A percentile compares a stretch with the other conserved stretches of the same genome.
phyloP scores from a whole-genome alignment of 2,329 filamentous ascomycete genomes.

The Macroventuria anomochaeta region DNA sequence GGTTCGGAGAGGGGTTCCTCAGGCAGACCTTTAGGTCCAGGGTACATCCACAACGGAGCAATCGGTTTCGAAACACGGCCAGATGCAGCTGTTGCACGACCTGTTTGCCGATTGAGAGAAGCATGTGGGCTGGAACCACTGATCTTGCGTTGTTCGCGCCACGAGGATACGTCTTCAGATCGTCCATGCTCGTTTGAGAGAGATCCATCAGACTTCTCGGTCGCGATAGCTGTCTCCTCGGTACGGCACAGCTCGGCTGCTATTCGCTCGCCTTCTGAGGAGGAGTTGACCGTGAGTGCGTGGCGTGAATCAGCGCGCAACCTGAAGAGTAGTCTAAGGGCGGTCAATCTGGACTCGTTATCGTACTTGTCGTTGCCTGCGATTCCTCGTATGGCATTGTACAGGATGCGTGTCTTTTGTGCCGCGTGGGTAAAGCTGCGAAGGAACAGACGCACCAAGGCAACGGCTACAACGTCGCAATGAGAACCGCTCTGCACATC shows the following conservation, averaged over 20 bases:
- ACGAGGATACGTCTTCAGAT: constrained; percentile 39
- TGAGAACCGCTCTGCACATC: constrained; percentile 54
- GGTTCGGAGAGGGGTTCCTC: constrained; percentile 58
- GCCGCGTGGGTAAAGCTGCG: constrained; percentile 71
- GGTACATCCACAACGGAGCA: constrained; percentile 63
- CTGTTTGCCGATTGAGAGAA: constrained; percentile 40
- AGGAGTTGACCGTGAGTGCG: constrained; percentile 72
- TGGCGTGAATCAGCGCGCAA: constrained; percentile 83
- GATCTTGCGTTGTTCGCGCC: constrained; percentile 40
- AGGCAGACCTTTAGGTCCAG: constrained; percentile 60
- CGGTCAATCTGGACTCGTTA: constrained; percentile 48
- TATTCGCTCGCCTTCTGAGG: constrained; percentile 75
- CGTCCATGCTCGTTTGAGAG: constrained; percentile 25
- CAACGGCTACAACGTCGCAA: constrained; percentile 73
- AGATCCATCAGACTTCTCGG: constrained; percentile 53
- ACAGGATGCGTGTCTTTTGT: constrained; percentile 63
- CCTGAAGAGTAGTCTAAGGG: constrained; percentile 67
- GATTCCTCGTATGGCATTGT: constrained; percentile 44
- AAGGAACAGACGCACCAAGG: constrained; percentile 78
- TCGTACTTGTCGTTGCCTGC: constrained; percentile 41
- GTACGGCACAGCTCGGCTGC: constrained; percentile 75
- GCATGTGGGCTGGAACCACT: constrained; percentile 42
- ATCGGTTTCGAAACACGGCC: constrained; percentile 44
- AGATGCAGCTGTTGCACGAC: constrained; percentile 30
- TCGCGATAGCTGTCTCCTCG: constrained; percentile 57